A percentile compares a stretch with the other conserved stretches of the same genome.
Conservation (phyloP, 192 early-diverging fungal genomes). For the Backusella liffmaniae region DNA sequence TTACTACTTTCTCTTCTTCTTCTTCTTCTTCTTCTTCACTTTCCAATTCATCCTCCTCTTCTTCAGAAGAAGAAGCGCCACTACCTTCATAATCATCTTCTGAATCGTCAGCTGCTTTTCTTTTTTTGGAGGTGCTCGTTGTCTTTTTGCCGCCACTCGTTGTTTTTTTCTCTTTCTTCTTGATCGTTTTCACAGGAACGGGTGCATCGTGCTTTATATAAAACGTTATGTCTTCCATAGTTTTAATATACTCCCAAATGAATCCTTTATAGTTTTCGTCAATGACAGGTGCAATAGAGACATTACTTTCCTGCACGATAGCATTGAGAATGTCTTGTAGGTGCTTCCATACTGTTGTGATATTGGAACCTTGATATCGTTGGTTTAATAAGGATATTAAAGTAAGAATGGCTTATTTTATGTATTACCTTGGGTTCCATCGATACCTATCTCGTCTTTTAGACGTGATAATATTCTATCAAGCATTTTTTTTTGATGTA, state of each 20-base stretch:
- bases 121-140: neutral
- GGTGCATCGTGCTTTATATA: neutral
- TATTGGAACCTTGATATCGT: constrained; percentile 8
- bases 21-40: neutral
- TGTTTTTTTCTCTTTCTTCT: neutral
- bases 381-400: neutral
- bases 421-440: constrained; percentile 15
- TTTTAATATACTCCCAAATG: constrained; percentile 12
- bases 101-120: neutral
- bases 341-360: constrained; percentile 10
- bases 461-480: constrained; percentile 21
- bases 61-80: neutral
- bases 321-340: neutral
- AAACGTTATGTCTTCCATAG: neutral
- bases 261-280: constrained; percentile 15
- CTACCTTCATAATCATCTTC: neutral
- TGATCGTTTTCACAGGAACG: neutral
- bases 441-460: constrained; percentile 25
- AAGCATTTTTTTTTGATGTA: constrained; percentile 1
- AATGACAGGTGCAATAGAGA: neutral
- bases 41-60: neutral
- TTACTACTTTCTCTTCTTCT: neutral
- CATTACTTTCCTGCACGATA: neutral
- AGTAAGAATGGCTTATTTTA: neutral
- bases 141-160: neutral